Evolutionary conservation across 495 filamentous ascomycete genomes (phyloP), one percentile per base, ranked within the genome.

Genomic region (Xylaria scruposa): DNA sequence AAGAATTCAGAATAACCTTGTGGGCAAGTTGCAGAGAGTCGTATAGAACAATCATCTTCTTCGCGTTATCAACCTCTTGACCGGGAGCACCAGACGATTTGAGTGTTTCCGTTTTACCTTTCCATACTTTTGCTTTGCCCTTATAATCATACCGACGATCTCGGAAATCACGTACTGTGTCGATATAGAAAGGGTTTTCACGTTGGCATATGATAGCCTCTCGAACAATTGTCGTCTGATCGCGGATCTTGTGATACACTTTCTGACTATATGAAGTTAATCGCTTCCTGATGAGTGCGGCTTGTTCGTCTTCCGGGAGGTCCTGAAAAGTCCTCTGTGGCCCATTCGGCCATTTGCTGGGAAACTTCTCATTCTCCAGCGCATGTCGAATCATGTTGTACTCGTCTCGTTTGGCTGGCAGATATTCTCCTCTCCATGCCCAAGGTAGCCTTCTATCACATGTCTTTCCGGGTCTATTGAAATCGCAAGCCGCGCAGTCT

Each of bases 221-320:
- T 63, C 94, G 90, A 70, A 96, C 93, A 73, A 97, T 94, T 0
- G 94, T 98, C 70, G 92, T 95, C 19, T 92, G 91, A 70, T 98
- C 97, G 78, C 97, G 96, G 72, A 99, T 98, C 78, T 98, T 98
- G 86, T 99, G 95, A 79, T 99, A 99, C 70, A 99, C 97, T 81
- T 98, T 98, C 81, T 98, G 97, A 79, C 92, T 95, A 84, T 97
- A 99, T 53, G 95, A 90, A 70, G 93, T 92, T 44, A 99, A 82
- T 56, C 96, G 88, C 76, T 98, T 99, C 77, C 95, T 94, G 42
- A 94, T 88, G 46, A 94, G 83, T 12, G 76, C 82, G 0, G 95
- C 90, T 78, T 97, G 97, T 75, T 99, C 96, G 62, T 98, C 95
- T 33, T 84, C 78, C 8, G 89, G 83, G 61, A 99, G 83, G 26